These are phyloP conservation scores for Cryptococcus sp. DNA, from an alignment of 1,284 basidiomycete genomes.

Conservation along the genomic window DNA sequence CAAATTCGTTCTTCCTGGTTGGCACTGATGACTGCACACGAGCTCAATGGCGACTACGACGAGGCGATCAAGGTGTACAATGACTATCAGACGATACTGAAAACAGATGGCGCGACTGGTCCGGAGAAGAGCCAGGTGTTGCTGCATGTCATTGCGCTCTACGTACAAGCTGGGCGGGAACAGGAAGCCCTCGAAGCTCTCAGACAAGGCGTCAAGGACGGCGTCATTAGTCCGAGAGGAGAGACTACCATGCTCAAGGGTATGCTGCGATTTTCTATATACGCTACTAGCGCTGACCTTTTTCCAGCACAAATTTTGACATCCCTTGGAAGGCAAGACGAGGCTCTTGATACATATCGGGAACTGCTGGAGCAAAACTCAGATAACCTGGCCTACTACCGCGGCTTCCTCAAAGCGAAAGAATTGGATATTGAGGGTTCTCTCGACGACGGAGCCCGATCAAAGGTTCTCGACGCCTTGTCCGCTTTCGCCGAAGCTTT, in stretches of 20 bases:
- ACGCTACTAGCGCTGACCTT: not conserved
- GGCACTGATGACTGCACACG: slow-evolving; percentile 82
- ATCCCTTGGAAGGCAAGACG: slow-evolving; percentile 63
- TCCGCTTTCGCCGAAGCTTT: slow-evolving; percentile 63
- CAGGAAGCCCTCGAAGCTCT: slow-evolving; percentile 62
- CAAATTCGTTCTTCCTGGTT: slow-evolving; percentile 88
- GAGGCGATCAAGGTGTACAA: slow-evolving; percentile 76
- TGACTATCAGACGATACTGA: slow-evolving; percentile 56
- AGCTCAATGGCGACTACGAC: slow-evolving; percentile 72
- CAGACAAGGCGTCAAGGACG: slow-evolving; percentile 65
- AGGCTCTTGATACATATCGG: slow-evolving; percentile 77
- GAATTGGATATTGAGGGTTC: slow-evolving; percentile 60
- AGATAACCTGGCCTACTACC: slow-evolving; percentile 80
- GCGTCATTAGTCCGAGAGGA: slow-evolving; percentile 69
- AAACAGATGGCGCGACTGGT: slow-evolving; percentile 59
- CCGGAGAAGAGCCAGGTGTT: slow-evolving; percentile 80
- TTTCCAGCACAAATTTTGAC: slow-evolving; percentile 58
- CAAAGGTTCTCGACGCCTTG: slow-evolving; percentile 63
- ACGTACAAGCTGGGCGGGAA: slow-evolving; percentile 69
- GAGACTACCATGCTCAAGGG: slow-evolving; percentile 73
- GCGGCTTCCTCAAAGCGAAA: slow-evolving; percentile 67
- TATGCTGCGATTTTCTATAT: slow-evolving; percentile 38
- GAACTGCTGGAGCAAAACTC: slow-evolving; percentile 81
- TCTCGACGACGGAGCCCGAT: slow-evolving; percentile 54
- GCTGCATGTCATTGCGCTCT: slow-evolving; percentile 76